Conservation (phyloP, 768 basidiomycete genomes). For the Boletus bicolor region DNA sequence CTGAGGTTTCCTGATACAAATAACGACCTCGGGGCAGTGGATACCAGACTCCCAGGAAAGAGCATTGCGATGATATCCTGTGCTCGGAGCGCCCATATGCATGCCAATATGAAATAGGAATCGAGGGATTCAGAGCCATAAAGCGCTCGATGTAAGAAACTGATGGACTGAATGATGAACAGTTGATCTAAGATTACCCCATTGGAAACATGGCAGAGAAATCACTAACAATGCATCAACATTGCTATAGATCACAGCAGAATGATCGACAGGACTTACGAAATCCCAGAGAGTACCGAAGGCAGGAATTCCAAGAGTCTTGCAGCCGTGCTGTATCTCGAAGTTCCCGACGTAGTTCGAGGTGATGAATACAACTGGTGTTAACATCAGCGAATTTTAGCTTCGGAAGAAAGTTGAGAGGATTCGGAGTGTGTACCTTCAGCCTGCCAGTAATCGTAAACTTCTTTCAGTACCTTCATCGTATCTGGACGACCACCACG, state of each 20-base stretch:
- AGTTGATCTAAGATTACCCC: not conserved
- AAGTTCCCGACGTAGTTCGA: constrained; percentile 79
- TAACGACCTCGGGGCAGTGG: not conserved
- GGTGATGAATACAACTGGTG: constrained; percentile 72
- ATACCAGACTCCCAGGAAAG: constrained; percentile 1
- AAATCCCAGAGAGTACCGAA: constrained; percentile 76
- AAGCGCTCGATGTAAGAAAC: constrained; percentile 5
- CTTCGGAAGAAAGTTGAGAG: not conserved
- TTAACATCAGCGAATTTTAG: not conserved
- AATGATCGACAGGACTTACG: constrained; percentile 28
- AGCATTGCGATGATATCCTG: not conserved
- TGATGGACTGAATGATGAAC: not conserved
- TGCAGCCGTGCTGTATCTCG: constrained; percentile 79
- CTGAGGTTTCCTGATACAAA: not conserved
- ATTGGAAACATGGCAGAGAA: not conserved
- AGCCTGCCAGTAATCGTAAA: constrained; percentile 65
- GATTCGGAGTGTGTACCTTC: constrained; percentile 44
- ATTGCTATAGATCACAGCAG: not conserved
- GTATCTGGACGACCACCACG: constrained; percentile 74
- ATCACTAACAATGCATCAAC: constrained; percentile 21
- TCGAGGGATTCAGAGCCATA: not conserved
- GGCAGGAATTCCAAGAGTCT: constrained; percentile 61
- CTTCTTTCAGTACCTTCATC: constrained; percentile 72
- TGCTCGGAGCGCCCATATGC: constrained; percentile 3
- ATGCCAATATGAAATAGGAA: constrained; percentile 3